phyloP scores from a whole-genome alignment of 2,329 filamentous ascomycete genomes.

The Fusarium buxicola region DNA sequence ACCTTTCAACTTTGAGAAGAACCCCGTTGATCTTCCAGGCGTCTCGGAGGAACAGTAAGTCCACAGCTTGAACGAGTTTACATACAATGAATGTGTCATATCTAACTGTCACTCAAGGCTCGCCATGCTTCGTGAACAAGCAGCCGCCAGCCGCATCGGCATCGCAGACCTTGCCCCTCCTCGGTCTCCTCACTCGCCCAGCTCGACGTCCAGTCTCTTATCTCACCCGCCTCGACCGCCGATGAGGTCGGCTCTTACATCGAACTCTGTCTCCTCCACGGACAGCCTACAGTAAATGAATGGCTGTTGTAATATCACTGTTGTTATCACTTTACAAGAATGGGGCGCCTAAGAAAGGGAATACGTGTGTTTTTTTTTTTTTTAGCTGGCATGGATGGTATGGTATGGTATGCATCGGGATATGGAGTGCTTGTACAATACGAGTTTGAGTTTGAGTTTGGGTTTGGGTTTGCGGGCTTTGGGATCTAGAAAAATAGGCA shows the following conservation, averaged over 20 bases:
- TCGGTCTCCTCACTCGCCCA: conserved; percentile 38
- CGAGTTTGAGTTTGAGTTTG: too few species aligned
- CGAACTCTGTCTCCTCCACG: conserved; percentile 40
- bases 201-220: conserved; percentile 43
- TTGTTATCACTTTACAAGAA: conserved; percentile 13
- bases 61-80: background rate
- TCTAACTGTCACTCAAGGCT: conserved; percentile 52
- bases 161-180: conserved; percentile 52
- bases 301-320: background rate
- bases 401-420: conserved; percentile 8
- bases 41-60: conserved; percentile 70
- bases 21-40: conserved; percentile 64
- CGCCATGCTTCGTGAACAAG: conserved; percentile 63
- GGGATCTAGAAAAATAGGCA: conserved; percentile 14
- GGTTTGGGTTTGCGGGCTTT: conserved; percentile 1
- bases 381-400: conserved; percentile 2
- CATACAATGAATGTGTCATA: background rate
- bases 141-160: conserved; percentile 61
- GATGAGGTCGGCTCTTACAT: conserved; percentile 35
- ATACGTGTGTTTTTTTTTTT: conserved; percentile 10
- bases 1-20: conserved; percentile 69
- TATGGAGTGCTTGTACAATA: conserved; percentile 31
- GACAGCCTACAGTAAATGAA: conserved; percentile 38
- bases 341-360: conserved; percentile 28
- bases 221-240: conserved; percentile 39